Evolutionary conservation across 495 filamentous ascomycete species (phyloP).

Genomic region (Penicillium pulvis): DNA sequence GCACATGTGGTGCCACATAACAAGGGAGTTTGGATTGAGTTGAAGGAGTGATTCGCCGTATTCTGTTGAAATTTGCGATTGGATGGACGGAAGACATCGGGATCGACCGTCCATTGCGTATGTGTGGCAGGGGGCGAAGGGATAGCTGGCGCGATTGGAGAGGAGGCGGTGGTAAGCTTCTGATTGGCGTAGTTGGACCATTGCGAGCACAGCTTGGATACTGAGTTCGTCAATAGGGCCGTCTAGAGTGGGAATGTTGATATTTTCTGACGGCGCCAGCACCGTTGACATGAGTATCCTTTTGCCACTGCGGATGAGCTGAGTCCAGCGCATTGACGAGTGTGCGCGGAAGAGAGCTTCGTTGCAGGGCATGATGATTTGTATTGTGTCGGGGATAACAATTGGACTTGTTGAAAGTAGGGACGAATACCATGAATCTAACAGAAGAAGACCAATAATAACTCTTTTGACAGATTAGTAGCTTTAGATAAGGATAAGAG

Average conservation of each 20-base stretch:
- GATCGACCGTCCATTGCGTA: constrained; percentile 50
- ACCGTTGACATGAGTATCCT: constrained; percentile 43
- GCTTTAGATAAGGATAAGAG: not conserved
- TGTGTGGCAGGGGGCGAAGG: constrained; percentile 47
- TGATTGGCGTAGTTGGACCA: constrained; percentile 47
- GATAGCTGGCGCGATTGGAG: constrained; percentile 42
- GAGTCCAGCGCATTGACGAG: constrained; percentile 49
- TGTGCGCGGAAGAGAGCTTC: constrained; percentile 49
- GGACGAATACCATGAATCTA: constrained; percentile 55
- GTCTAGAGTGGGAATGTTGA: constrained; percentile 39
- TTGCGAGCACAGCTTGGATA: constrained; percentile 42
- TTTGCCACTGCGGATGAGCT: constrained; percentile 43
- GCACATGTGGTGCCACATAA: constrained; percentile 56
- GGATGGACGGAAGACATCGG: constrained; percentile 40
- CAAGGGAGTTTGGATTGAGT: constrained; percentile 47
- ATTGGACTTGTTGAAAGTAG: constrained; percentile 52
- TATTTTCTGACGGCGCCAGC: constrained; percentile 40
- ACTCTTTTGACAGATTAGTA: constrained; percentile 27
- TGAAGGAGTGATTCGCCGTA: constrained; percentile 45
- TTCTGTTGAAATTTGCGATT: constrained; percentile 41
- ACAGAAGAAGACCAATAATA: constrained; percentile 50
- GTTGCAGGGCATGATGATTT: constrained; percentile 50
- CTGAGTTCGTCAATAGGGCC: constrained; percentile 39
- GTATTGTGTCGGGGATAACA: constrained; percentile 48
- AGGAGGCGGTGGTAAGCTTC: constrained; percentile 50